phyloP scores from a whole-genome alignment of 192 early-diverging fungal genomes.

The Podila epigama region DNA sequence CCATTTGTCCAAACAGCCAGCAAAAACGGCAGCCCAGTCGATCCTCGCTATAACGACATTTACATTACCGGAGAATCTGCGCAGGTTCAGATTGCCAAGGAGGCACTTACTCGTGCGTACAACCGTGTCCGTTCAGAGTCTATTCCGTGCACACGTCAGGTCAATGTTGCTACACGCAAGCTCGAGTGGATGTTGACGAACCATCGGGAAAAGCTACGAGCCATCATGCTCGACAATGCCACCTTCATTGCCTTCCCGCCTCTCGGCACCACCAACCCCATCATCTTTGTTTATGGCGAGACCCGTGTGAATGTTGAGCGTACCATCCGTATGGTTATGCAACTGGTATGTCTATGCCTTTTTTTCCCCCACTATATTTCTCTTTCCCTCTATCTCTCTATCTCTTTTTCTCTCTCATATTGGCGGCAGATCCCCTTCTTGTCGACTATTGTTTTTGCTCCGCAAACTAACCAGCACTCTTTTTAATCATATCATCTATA shows the following conservation, averaged over 20 bases:
- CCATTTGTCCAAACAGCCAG: conserved; percentile 57
- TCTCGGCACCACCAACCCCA: conserved; percentile 60
- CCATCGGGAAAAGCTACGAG: conserved; percentile 64
- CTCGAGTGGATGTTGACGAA: conserved; percentile 81
- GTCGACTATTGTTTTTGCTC: neutral
- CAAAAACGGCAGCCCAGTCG: conserved; percentile 31
- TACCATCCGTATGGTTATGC: conserved; percentile 73
- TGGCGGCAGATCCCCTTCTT: too few species aligned
- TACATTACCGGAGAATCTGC: conserved; percentile 69
- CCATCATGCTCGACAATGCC: conserved; percentile 84
- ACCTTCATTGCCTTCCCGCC: conserved; percentile 67
- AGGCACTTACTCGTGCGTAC: conserved; percentile 53
- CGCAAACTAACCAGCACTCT: neutral
- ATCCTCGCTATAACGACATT: conserved; percentile 59
- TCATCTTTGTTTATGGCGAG: conserved; percentile 70
- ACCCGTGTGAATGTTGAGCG: conserved; percentile 75
- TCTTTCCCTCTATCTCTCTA: neutral
- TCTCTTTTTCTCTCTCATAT: neutral
- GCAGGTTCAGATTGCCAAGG: conserved; percentile 62
- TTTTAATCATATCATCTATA: neutral
- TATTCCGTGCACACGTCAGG: conserved; percentile 18
- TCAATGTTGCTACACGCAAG: conserved; percentile 64
- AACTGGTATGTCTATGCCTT: conserved; percentile 58
- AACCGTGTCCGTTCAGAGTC: conserved; percentile 49
- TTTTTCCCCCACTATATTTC: neutral